Evolutionary conservation across 2,329 filamentous ascomycete species (phyloP).

Genomic region (Incumbomyces delicatus): DNA sequence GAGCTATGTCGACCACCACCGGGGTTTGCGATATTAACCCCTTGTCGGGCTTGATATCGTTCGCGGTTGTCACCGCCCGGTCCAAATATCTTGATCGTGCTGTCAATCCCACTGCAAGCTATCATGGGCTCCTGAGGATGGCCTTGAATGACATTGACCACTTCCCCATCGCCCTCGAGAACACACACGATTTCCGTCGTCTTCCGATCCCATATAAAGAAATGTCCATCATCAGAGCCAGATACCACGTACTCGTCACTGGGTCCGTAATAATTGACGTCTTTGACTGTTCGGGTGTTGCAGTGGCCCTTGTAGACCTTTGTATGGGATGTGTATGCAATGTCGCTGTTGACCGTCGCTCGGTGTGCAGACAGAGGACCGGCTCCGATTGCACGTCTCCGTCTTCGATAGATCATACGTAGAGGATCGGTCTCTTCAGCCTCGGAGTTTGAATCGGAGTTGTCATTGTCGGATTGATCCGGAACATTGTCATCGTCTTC

Average conservation of each 20-base stretch:
- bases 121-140: conserved; percentile 60
- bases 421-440: conserved; percentile 10
- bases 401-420: conserved; percentile 6
- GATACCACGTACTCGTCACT: conserved; percentile 60
- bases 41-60: conserved; percentile 47
- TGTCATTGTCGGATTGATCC: conserved; percentile 25
- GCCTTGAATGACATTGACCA: conserved; percentile 60
- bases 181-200: conserved; percentile 54
- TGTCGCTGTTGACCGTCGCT: conserved; percentile 43
- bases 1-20: conserved; percentile 29
- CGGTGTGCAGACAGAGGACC: conserved; percentile 24
- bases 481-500: conserved; percentile 39
- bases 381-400: conserved; percentile 21
- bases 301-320: conserved; percentile 54
- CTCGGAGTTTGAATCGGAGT: conserved; percentile 21
- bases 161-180: conserved; percentile 55
- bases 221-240: conserved; percentile 55
- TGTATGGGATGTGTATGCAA: conserved; percentile 48
- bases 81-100: conserved; percentile 60
- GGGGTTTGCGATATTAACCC: conserved; percentile 47
- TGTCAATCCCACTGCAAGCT: conserved; percentile 57
- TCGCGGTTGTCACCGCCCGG: conserved; percentile 43
- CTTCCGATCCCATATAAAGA: conserved; percentile 61
- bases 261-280: conserved; percentile 58
- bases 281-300: conserved; percentile 58